Percentiles rank a stretch among this genome's conserved stretches.
Evolutionary conservation across 441 rosid genomes (phyloP).

Genomic region (Aleurites moluccanus): DNA sequence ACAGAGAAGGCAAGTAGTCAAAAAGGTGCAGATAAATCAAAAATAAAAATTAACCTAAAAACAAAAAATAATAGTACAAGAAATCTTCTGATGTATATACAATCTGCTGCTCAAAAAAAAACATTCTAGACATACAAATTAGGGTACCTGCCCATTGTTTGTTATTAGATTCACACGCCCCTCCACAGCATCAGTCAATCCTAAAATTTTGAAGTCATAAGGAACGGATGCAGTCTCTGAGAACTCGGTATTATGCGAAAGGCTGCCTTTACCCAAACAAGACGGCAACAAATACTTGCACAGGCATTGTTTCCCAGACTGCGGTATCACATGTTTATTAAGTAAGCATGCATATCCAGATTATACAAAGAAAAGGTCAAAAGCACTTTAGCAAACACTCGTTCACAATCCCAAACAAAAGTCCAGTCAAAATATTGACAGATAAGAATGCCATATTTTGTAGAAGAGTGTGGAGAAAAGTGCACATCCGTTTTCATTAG

Average conservation of each 20-base stretch:
- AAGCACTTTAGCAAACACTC: constrained; percentile 3
- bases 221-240: constrained; percentile 50
- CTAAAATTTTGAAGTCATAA: constrained; percentile 62
- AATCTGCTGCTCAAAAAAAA: background rate
- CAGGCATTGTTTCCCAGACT: constrained; percentile 95
- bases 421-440: constrained; percentile 10
- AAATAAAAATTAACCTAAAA: constrained; percentile 4
- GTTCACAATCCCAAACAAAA: background rate
- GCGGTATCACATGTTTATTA: constrained; percentile 37
- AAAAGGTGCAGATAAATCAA: constrained; percentile 8
- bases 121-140: constrained; percentile 3
- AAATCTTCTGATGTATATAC: background rate
- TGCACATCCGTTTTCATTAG: background rate
- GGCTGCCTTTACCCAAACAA: constrained; percentile 49
- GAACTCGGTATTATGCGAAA: constrained; percentile 48
- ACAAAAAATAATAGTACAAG: background rate
- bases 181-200: constrained; percentile 86
- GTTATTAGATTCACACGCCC: constrained; percentile 76
- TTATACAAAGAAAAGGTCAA: constrained; percentile 13
- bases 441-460: background rate
- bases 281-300: constrained; percentile 79
- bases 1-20: background rate
- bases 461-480: background rate
- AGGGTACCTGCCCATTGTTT: constrained; percentile 74
- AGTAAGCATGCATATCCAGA: constrained; percentile 12